Conservation (phyloP, 2,329 filamentous ascomycete species). For the Trichoderma brevicompactum region DNA sequence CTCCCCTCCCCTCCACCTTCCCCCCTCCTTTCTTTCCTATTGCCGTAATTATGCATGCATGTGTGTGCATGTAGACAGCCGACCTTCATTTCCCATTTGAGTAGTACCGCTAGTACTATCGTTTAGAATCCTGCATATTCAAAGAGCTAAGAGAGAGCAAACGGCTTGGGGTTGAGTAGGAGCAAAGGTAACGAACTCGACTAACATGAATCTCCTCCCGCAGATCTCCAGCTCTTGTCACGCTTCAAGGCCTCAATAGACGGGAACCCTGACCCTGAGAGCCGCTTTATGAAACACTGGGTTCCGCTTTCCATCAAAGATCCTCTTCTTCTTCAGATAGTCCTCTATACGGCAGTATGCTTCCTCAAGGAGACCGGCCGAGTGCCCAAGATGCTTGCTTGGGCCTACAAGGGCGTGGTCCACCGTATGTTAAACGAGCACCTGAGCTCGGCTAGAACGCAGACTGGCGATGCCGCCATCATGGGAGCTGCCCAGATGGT, state of each 20-base stretch:
- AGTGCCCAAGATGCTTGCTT: conserved; percentile 49
- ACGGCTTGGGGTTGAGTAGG: not conserved
- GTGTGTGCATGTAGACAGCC: conserved; percentile 1
- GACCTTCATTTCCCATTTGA: not conserved
- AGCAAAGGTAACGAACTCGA: not conserved
- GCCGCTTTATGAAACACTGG: conserved; percentile 53
- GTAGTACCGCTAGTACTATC: not conserved
- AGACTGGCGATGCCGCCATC: conserved; percentile 52
- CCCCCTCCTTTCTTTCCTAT: not conserved
- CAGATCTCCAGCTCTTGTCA: conserved; percentile 54
- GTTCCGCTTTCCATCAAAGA: conserved; percentile 54
- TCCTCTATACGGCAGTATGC: conserved; percentile 56
- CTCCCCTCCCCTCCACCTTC: too few species aligned
- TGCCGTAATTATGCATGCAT: not conserved
- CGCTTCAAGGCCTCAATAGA: conserved; percentile 58
- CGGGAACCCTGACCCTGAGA: conserved; percentile 50
- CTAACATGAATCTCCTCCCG: not conserved
- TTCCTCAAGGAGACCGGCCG: conserved; percentile 56
- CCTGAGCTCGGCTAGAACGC: conserved; percentile 43
- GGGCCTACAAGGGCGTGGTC: conserved; percentile 49
- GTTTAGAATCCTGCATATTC: not conserved
- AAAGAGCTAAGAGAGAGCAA: not conserved
- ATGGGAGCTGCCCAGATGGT: conserved; percentile 55
- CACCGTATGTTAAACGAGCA: conserved; percentile 54
- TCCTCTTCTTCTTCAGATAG: conserved; percentile 53